phyloP scores from a whole-genome alignment of 768 basidiomycete genomes.

The Gloeostereum incarnatum region DNA sequence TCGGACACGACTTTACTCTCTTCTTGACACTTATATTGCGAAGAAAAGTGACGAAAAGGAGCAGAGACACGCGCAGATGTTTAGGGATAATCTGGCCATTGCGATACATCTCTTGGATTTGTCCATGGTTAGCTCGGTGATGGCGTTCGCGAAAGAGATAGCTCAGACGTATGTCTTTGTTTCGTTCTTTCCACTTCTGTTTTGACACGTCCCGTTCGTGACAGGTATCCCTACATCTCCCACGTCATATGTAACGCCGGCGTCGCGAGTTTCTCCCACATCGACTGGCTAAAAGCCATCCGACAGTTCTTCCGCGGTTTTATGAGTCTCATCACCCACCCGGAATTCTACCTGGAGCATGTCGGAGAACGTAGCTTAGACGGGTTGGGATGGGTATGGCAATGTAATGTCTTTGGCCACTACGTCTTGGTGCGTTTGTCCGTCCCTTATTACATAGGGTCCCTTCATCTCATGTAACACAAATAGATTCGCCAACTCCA shows the following conservation, averaged over 20 bases:
- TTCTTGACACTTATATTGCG: slow-evolving; percentile 46
- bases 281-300: slow-evolving; percentile 39
- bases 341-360: slow-evolving; percentile 48
- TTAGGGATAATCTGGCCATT: slow-evolving; percentile 50
- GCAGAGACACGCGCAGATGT: slow-evolving; percentile 47
- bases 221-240: slow-evolving; percentile 72
- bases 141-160: slow-evolving; percentile 51
- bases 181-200: not conserved
- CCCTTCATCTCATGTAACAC: slow-evolving; percentile 17
- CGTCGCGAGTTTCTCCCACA: slow-evolving; percentile 42
- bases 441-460: not conserved
- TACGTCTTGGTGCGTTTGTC: slow-evolving; percentile 55
- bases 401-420: slow-evolving; percentile 78
- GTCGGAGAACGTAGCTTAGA: slow-evolving; percentile 54
- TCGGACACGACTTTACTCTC: slow-evolving; percentile 36
- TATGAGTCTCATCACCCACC: slow-evolving; percentile 39
- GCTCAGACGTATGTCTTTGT: slow-evolving; percentile 34
- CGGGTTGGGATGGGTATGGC: slow-evolving; percentile 75
- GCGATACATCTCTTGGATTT: slow-evolving; percentile 61
- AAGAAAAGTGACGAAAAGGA: slow-evolving; percentile 34
- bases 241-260: slow-evolving; percentile 81
- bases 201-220: slow-evolving; percentile 2
- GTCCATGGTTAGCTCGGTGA: slow-evolving; percentile 45
- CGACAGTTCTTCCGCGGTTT: slow-evolving; percentile 38
- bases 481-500: slow-evolving; percentile 62